Evolutionary conservation across 2,329 filamentous ascomycete genomes (phyloP).

Genomic region (Cladophialophora bantiana): DNA sequence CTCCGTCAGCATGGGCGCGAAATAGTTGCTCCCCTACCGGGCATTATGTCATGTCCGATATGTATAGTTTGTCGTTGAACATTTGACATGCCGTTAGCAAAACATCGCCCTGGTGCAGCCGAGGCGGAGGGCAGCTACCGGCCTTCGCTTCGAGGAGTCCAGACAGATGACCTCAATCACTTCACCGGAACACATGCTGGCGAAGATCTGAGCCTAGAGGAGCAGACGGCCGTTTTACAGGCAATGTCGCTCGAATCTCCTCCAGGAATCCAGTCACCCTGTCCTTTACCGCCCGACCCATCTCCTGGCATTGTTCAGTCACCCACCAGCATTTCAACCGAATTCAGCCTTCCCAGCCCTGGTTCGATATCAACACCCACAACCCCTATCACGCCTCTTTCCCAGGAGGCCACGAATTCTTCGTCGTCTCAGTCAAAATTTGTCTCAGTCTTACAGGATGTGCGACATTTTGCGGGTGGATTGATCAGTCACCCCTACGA

Average conservation of each 20-base stretch:
- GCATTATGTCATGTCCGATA: constrained; percentile 1
- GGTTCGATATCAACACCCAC: constrained; percentile 13
- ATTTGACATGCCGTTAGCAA: constrained; percentile 12
- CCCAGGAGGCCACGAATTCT: constrained; percentile 11
- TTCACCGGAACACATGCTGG: background rate
- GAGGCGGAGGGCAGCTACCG: constrained; percentile 6
- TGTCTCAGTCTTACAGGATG: constrained; percentile 57
- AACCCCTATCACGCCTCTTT: constrained; percentile 17
- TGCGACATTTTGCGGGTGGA: constrained; percentile 70
- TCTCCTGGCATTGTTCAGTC: constrained; percentile 31
- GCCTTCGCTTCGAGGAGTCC: constrained; percentile 22
- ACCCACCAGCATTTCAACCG: constrained; percentile 27
- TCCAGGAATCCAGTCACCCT: constrained; percentile 18
- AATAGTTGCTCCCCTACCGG: background rate
- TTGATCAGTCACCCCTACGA: constrained; percentile 69
- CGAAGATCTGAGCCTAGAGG: constrained; percentile 27
- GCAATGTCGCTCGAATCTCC: constrained; percentile 35
- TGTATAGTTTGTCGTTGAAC: background rate
- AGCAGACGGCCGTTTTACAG: constrained; percentile 33
- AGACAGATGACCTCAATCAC: constrained; percentile 31
- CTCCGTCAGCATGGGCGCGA: background rate
- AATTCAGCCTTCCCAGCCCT: constrained; percentile 10
- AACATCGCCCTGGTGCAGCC: background rate
- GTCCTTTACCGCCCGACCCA: constrained; percentile 24
- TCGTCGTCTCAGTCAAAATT: constrained; percentile 31